Evolutionary conservation across 768 basidiomycete genomes (phyloP).

Genomic region (Tylopilus balloui): DNA sequence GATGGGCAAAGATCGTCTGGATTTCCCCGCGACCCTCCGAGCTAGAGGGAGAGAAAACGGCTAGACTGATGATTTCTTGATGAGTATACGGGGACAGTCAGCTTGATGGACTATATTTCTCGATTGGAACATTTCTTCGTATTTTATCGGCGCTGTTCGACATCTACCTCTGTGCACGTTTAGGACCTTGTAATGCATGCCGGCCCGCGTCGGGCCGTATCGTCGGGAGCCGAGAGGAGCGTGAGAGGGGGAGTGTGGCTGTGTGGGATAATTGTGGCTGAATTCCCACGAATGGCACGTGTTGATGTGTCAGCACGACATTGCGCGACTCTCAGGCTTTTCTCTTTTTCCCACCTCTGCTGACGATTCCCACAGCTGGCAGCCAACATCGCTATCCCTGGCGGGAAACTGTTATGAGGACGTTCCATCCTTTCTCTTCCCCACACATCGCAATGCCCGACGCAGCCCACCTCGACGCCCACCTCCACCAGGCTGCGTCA

Average conservation of each 20-base stretch:
- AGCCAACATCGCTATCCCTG: conserved; percentile 35
- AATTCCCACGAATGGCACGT: conserved; percentile 32
- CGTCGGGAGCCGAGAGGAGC: background rate
- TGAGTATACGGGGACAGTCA: conserved; percentile 12
- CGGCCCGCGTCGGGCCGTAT: background rate
- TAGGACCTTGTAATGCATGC: conserved; percentile 22
- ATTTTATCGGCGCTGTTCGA: conserved; percentile 15
- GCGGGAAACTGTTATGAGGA: conserved; percentile 43
- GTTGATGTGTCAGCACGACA: conserved; percentile 19
- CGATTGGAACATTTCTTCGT: conserved; percentile 19
- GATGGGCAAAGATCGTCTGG: conserved; percentile 32
- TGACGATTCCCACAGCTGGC: conserved; percentile 44
- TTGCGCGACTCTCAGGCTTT: conserved; percentile 28
- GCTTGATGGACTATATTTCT: conserved; percentile 20
- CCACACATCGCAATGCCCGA: conserved; percentile 41
- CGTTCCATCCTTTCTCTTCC: conserved; percentile 41
- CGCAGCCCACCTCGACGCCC: conserved; percentile 31
- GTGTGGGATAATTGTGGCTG: conserved; percentile 20
- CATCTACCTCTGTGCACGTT: conserved; percentile 12
- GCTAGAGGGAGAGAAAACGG: conserved; percentile 16
- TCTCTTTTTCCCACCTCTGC: conserved; percentile 45
- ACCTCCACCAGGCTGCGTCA: conserved; percentile 29
- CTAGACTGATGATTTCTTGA: conserved; percentile 16
- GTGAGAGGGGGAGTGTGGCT: background rate
- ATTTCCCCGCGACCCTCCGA: conserved; percentile 39